Percentiles rank a stretch among this genome's conserved stretches.
Evolutionary conservation across 1,284 basidiomycete species (phyloP).

Genomic region (Ustilago bromivora): DNA sequence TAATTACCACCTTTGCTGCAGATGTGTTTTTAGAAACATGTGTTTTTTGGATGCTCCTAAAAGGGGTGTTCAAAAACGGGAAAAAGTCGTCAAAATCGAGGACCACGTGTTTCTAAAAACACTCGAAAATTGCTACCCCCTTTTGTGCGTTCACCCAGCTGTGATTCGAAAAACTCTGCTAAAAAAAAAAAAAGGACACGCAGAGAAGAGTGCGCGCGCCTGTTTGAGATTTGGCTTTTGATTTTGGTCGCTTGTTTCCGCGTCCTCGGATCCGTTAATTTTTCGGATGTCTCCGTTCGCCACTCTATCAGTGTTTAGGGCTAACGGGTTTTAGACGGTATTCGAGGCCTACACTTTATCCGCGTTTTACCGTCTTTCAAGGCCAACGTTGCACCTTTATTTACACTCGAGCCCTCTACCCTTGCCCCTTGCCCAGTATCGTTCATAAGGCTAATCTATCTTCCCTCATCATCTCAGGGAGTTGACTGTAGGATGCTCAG

Average conservation of each 20-base stretch:
- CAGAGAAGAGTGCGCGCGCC: neutral
- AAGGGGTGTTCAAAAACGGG: no score
- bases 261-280: constrained; percentile 7
- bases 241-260: constrained; percentile 8
- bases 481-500: neutral
- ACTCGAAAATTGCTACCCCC: no score
- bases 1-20: no score
- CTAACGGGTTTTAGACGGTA: constrained; percentile 5
- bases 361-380: neutral
- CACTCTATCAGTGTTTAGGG: neutral
- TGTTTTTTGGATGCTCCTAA: no score
- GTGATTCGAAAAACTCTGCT: constrained; percentile 1
- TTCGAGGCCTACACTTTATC: constrained; percentile 13
- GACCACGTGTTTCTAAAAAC: no score
- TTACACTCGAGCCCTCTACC: neutral
- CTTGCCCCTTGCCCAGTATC: constrained; percentile 13
- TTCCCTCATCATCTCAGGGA: neutral
- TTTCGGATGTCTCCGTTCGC: constrained; percentile 22
- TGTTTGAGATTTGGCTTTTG: neutral
- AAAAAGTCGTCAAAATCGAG: no score
- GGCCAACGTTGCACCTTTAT: constrained; percentile 1
- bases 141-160: constrained; percentile 8
- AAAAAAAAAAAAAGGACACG: neutral
- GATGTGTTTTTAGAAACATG: no score
- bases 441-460: neutral